Evolutionary conservation across 345 rosid species (phyloP).

Genomic region (Linum lewisii): DNA sequence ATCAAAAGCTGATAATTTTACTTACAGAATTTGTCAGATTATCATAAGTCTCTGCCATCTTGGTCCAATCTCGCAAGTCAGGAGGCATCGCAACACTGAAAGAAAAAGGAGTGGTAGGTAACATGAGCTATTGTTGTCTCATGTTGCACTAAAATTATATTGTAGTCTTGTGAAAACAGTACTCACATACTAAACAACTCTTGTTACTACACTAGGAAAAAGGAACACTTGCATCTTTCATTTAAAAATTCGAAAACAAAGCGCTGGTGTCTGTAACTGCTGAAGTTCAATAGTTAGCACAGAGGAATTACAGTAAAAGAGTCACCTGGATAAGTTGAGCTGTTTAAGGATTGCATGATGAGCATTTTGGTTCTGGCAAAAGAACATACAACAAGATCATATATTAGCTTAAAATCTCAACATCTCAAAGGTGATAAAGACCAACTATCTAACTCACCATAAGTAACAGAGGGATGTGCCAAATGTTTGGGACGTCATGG

Average conservation of each 20-base stretch:
- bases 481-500: slow-evolving; percentile 30
- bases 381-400: slow-evolving; percentile 1
- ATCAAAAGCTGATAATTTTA: slow-evolving; percentile 11
- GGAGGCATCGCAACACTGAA: slow-evolving; percentile 27
- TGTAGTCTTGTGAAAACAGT: background rate
- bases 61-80: slow-evolving; percentile 27
- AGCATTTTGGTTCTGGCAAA: slow-evolving; percentile 80
- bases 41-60: slow-evolving; percentile 29
- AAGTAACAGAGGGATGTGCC: slow-evolving; percentile 28
- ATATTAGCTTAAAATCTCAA: background rate
- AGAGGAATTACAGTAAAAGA: background rate
- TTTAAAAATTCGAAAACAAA: background rate
- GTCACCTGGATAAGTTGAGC: slow-evolving; percentile 59
- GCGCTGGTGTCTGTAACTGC: background rate
- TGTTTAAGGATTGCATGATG: slow-evolving; percentile 73
- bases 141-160: slow-evolving; percentile 4
- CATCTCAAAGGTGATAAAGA: slow-evolving; percentile 14
- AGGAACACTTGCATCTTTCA: background rate
- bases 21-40: slow-evolving; percentile 38
- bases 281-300: background rate
- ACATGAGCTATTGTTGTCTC: slow-evolving; percentile 5
- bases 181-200: background rate
- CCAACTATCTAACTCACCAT: slow-evolving; percentile 16
- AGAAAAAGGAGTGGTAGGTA: slow-evolving; percentile 17
- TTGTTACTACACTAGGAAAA: slow-evolving; percentile 1